phyloP scores from a whole-genome alignment of 2,329 filamentous ascomycete genomes.

The Aspergillus fumigatus region DNA sequence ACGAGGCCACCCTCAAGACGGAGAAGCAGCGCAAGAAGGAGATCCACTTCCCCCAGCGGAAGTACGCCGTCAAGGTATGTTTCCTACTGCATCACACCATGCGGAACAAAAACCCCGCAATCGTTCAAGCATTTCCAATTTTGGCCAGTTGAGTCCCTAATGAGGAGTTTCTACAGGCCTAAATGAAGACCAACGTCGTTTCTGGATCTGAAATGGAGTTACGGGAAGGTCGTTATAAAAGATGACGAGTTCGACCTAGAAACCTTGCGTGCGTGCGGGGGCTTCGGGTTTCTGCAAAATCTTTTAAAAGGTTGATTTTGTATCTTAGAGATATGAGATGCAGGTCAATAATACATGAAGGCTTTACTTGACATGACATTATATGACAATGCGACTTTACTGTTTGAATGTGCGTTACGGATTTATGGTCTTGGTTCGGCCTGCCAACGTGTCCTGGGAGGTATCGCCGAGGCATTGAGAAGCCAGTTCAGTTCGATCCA shows the following conservation, averaged over 20 bases:
- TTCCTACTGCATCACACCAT: neutral
- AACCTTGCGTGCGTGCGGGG: conserved; percentile 18
- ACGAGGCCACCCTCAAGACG: conserved; percentile 79
- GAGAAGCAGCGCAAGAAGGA: conserved; percentile 96
- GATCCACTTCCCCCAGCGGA: conserved; percentile 96
- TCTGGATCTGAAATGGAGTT: conserved; percentile 35
- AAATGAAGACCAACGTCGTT: conserved; percentile 20
- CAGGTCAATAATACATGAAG: conserved; percentile 33
- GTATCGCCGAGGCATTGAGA: no score
- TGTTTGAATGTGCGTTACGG: neutral
- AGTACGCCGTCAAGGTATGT: conserved; percentile 95
- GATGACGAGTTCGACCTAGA: conserved; percentile 28
- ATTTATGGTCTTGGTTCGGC: no score
- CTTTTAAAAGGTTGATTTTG: conserved; percentile 25
- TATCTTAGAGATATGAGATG: conserved; percentile 37
- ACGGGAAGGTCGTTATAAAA: conserved; percentile 30
- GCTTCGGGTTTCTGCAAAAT: conserved; percentile 29
- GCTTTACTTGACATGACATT: conserved; percentile 37
- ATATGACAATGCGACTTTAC: conserved; percentile 2
- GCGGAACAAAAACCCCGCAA: neutral
- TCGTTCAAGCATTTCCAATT: neutral
- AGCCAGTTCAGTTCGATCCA: no score
- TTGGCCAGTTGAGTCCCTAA: neutral
- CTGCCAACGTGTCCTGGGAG: no score
- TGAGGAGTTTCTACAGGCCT: conserved; percentile 23